Base-by-base conservation (phyloP, 371 early-diverging fungal genomes). In the Apophysomyces variabilis region DNA sequence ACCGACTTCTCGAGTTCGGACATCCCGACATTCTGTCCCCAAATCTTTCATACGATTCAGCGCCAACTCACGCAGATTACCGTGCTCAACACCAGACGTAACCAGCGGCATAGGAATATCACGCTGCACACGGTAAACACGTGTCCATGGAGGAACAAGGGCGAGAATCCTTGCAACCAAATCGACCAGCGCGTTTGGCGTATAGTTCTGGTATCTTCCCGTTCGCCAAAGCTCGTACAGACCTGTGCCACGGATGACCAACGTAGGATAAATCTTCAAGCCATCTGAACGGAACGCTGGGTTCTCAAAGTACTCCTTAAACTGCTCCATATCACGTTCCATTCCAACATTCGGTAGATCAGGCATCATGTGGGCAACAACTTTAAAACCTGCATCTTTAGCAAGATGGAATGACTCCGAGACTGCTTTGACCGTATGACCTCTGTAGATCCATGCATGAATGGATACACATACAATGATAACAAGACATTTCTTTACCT, bases 31-130 rank as follows among this genome's bases (percentile, higher is more conserved):
- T 65, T 92, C 90, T 0, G 95, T 95, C 54, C 98, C 99, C 66
- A 99, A 80, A 82, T 99, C 99, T 72, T 91, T 92, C 98, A 99
- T 98, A 61, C 99, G 89, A 67, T 95, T 89, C 62, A 99, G 80
- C 1, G 99, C 99, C 58, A 99, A 82, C 82, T 99, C 99, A 62
- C 99, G 88, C 69, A 99, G 77, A 73, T 99, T 99, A 60, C 99
- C 99, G 78, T 99, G 93, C 79, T 99, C 99, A 12, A 99, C 99
- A 64, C 99, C 99, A 7, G 98, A 96, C 11, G 97, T 96, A 43
- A 99, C 99, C 36, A 99, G 84, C 11, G 99, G 99, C 99, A 99
- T 99, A n/a, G 99, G 99, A 71, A 99, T 99, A 87, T 99, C 99
- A 79, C 97, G 90, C 80, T 99, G 99, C 9, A 99, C 99, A 70